Base-by-base conservation (phyloP, 805 yeast species). In the Candida palmyrensis region DNA sequence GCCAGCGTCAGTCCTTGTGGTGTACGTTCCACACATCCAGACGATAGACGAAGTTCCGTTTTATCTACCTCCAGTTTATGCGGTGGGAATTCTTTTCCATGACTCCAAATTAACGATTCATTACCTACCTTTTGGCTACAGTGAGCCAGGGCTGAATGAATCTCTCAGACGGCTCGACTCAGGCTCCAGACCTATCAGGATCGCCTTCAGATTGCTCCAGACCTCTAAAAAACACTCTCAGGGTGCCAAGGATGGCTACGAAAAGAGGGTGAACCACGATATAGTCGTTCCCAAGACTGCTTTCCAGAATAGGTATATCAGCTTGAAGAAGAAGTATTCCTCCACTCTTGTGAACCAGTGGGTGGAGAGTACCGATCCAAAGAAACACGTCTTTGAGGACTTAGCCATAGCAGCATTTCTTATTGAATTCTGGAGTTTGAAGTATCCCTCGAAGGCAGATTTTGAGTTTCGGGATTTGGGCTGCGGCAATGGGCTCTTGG, bases 321-420 rank as follows among this genome's bases (percentile, higher is more conserved):
- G 73, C 14, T 66, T 90, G 48, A 90, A 90, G 57, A 84, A 82
- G 54, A 83, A 80, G 55, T 83, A 89, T 53, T 86, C 95, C 0
- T 75, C 79, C 18, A 57, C 62, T 12, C 60, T 90, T 30, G 88
- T 88, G 9, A 84, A 79, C 25, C 73, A 71, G 42, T 90, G 97
- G 97, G 77, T 71, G n/a, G 97, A 90, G 57, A 78, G 81, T 19
- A 90, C 97, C 2, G 97, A 90, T 57, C 97, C 97, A 3, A 75
- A 81, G 45, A 90, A 90, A 54, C 97, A 90, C 59, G 97, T 90
- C 0, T 90, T 89, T 61, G 97, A 90, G 63, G 97, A 90, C 54
- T 74, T 90, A 33, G 94, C 96, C 3, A 89, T 90, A 45, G 97
- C 97, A 1, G 95, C 97, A 0, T 90, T 90, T 46, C 65, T 90